A percentile compares a stretch with the other conserved stretches of the same genome.
phyloP scores from a whole-genome alignment of 2,329 filamentous ascomycete species.

The Trichophyton benhamiae region DNA sequence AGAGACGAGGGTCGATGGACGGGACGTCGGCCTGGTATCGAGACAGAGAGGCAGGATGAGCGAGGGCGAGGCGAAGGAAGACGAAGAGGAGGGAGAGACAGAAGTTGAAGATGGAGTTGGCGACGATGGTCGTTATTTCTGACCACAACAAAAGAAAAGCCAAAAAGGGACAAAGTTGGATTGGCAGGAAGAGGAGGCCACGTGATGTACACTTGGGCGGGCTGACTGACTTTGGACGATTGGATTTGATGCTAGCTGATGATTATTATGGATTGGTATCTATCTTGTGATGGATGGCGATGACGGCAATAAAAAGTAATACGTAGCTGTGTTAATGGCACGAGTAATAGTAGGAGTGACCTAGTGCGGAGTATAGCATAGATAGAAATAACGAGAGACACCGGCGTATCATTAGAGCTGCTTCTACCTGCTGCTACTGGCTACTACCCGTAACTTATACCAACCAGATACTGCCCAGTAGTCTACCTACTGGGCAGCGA shows the following conservation, averaged over 20 bases:
- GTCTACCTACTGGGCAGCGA: neutral
- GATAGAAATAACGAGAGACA: neutral
- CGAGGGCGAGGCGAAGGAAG: neutral
- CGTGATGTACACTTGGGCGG: neutral
- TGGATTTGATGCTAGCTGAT: no score
- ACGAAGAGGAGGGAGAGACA: neutral
- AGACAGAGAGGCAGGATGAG: no score
- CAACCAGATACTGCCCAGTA: neutral
- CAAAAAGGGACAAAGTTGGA: neutral
- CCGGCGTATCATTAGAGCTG: neutral
- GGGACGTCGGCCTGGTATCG: neutral
- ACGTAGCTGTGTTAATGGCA: no score
- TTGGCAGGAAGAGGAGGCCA: neutral
- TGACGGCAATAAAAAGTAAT: no score
- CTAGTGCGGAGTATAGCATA: no score
- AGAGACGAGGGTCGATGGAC: neutral
- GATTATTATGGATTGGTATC: no score
- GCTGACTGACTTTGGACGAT: no score
- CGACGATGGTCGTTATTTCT: neutral
- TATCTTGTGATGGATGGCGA: no score
- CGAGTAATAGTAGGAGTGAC: no score
- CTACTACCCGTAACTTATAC: neutral
- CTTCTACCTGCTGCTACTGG: neutral
- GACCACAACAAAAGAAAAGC: neutral
- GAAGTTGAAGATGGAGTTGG: neutral